Conservation (phyloP, 805 yeast genomes). For the Pichia rugopelliculosa region DNA sequence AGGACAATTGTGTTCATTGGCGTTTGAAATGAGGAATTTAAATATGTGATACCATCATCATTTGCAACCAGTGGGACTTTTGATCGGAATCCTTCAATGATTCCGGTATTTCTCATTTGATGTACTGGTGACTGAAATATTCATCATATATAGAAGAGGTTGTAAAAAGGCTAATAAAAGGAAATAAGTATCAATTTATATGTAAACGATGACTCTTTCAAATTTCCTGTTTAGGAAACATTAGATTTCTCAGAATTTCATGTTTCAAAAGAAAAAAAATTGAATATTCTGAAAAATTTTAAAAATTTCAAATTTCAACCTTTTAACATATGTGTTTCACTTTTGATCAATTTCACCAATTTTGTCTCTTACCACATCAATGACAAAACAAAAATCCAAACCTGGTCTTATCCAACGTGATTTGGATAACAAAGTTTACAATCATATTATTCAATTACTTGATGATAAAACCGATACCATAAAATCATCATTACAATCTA, state of each 20-base stretch:
- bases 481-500: constrained; percentile 12
- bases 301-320: not conserved
- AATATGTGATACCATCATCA: not conserved
- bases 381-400: constrained; percentile 11
- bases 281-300: not conserved
- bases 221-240: not conserved
- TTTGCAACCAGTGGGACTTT: not conserved
- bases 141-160: no score
- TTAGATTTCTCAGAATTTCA: not conserved
- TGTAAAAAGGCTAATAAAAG: no score
- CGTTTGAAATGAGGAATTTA: not conserved
- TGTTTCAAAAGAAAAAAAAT: not conserved
- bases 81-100: not conserved
- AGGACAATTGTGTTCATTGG: not conserved
- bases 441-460: constrained; percentile 46
- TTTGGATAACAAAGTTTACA: constrained; percentile 51
- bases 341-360: not conserved
- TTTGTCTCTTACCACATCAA: not conserved
- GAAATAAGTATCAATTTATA: no score
- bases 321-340: not conserved
- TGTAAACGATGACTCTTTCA: no score
- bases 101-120: not conserved
- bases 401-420: constrained; percentile 24
- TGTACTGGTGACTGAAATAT: no score
- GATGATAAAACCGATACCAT: constrained; percentile 51